Evolutionary conservation across 106 monocot species (phyloP), one percentile per base, ranked within the genome.

Genomic region (Alisma plantagoaquatica): DNA sequence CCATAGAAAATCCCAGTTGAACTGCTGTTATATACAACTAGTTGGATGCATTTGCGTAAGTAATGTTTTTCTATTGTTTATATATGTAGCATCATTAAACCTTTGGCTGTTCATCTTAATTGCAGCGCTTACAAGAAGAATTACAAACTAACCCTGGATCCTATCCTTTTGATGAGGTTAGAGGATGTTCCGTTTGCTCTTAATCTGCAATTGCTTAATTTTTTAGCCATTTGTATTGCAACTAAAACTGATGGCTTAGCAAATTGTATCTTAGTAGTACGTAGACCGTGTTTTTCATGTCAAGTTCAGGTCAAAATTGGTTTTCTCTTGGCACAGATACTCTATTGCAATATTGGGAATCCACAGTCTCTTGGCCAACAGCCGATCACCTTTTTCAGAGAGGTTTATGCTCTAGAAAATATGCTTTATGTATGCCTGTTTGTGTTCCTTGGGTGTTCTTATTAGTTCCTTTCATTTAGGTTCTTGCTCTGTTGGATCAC

Each of bases 291-390:
- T n/a, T n/a, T n/a, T n/a, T n/a, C n/a, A n/a, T n/a, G n/a, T n/a
- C n/a, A n/a, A n/a, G n/a, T n/a, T n/a, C n/a, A n/a, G 10, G 45
- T 56, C 33, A 38, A 21, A 29, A 43, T 23, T 7, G 27, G 20
- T 29, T 25, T 23, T 18, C 53, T 44, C 31, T 41, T 69, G 24
- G 64, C 26, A 23, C 73, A 87, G 94, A 84, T 88, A 67, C 67
- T 96, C 2, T 96, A 81, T 60, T 96, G 88, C 68, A 84, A 96
- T 62, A 96, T 96, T 49, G 94, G 94, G 32, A 88, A 96, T 65
- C 84, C 87, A 18, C 88, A 88, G 44, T 96, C 94, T 43, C 88
- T 96, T 70, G 84, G 88, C 60, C 94, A 96, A 48, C 72, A 78
- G 26, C 88, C 94, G 12, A 43, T 96, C 53, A 96, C 84, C 43